Evolutionary conservation across 2,329 filamentous ascomycete species (phyloP), one percentile per base, ranked within the genome.

Genomic region (Diplocarpon mali): DNA sequence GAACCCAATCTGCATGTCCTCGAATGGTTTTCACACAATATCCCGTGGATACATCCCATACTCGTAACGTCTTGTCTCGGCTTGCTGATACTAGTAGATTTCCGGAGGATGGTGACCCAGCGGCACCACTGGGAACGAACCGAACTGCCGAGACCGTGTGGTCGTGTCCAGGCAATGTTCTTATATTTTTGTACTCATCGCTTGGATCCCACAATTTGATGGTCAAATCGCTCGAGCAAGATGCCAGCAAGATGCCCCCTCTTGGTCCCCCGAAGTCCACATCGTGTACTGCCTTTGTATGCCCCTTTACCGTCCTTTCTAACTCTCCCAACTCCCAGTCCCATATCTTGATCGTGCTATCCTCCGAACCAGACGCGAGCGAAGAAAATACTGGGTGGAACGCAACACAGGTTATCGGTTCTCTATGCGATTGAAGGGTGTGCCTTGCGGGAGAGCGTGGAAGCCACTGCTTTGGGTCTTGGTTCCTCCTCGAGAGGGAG

Each of bases 271-370:
- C 89, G 65, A 85, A 95, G 59, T 95, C 89, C 30, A 95, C 78
- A 60, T 94, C 88, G 24, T 92, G 67, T 1, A 95, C 87, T 3
- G 86, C 78, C 60, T 85, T 88, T 5, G 88, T 95, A 60, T 95
- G 90, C 1, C 87, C 88, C 62, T 95, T 95, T 46, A 95, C 75
- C 0, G 89, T 95, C 50, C 83, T 72, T 63, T 95, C 89, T 3
- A 94, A 71, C 64, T 95, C 89, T 38, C 90, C 90, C 17, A 93
- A 67, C 59, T 95, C 89, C 84, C 88, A 95, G 60, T 95, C 89
- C 89, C 89, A 95, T 44, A 95, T 89, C 60, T 95, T 95, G 63
- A 96, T 94, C 7, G 85, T 94, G 44, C 78, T 85, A 64, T 95
- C 90, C 62, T 95, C 89, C 8, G 88, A 93, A 13, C 85, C 89